Evolutionary conservation across 2,329 filamentous ascomycete genomes (phyloP).

Genomic region (Diaporthe eres): DNA sequence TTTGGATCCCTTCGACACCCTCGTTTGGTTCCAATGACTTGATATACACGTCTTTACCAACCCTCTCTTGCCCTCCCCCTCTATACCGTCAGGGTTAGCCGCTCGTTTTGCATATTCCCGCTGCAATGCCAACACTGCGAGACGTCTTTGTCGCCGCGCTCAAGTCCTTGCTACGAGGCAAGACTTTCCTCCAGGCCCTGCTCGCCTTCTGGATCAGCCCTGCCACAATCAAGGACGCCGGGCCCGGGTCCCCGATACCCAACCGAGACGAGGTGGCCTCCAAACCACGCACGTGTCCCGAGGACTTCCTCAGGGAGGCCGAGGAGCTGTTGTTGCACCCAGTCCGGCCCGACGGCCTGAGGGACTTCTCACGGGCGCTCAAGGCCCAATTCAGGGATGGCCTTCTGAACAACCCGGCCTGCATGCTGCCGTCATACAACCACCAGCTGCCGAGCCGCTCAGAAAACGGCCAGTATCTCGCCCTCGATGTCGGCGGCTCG

Average conservation of each 20-base stretch:
- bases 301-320: slow-evolving; percentile 71
- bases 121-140: slow-evolving; percentile 70
- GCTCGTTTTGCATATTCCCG: slow-evolving; percentile 56
- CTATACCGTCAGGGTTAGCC: slow-evolving; percentile 59
- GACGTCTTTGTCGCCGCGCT: slow-evolving; percentile 68
- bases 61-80: slow-evolving; percentile 28
- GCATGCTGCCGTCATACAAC: slow-evolving; percentile 78
- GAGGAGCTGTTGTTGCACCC: slow-evolving; percentile 66
- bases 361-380: slow-evolving; percentile 62
- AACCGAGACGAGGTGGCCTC: slow-evolving; percentile 43
- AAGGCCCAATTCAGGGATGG: slow-evolving; percentile 69
- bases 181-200: slow-evolving; percentile 70
- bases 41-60: slow-evolving; percentile 37
- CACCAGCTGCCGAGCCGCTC: slow-evolving; percentile 73
- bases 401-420: slow-evolving; percentile 65
- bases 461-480: slow-evolving; percentile 72
- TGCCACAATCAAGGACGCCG: slow-evolving; percentile 49
- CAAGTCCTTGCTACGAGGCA: slow-evolving; percentile 71
- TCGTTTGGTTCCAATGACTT: slow-evolving; percentile 41
- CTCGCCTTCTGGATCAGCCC: slow-evolving; percentile 68
- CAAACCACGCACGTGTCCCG: slow-evolving; percentile 50
- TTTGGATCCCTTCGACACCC: background rate
- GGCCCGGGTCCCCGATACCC: slow-evolving; percentile 17
- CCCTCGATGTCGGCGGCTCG: slow-evolving; percentile 78
- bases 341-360: slow-evolving; percentile 60